These are phyloP conservation scores for Protostelium mycophagum DNA, from an alignment of 78 protist genomes.

Conservation along the genomic window DNA sequence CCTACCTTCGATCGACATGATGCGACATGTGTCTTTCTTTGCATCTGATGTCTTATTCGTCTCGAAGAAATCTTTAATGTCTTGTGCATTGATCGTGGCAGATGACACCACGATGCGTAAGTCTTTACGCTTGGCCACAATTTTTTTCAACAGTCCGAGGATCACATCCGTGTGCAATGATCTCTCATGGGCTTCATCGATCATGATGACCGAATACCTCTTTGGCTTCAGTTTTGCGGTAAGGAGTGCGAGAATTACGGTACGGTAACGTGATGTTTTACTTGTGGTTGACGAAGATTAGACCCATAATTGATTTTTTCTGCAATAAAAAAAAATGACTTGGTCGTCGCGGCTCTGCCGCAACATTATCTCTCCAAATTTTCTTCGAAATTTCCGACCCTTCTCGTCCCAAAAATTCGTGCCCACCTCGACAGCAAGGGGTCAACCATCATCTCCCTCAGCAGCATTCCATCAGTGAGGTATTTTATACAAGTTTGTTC, in stretches of 20 bases:
- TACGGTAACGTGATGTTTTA: too few species aligned
- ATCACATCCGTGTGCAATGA: slow-evolving; percentile 66
- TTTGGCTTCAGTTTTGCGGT: too few species aligned
- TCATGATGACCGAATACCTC: slow-evolving; percentile 77
- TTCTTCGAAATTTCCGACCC: too few species aligned
- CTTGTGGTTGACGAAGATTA: too few species aligned
- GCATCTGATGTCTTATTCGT: slow-evolving; percentile 9
- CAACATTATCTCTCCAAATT: too few species aligned
- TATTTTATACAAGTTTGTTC: slow-evolving; percentile 72
- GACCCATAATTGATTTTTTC: too few species aligned
- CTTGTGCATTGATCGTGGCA: slow-evolving; percentile 88
- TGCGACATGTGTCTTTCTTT: slow-evolving; percentile 24
- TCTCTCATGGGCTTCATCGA: slow-evolving; percentile 99
- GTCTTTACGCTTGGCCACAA: slow-evolving; percentile 35
- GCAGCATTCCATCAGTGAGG: slow-evolving; percentile 93
- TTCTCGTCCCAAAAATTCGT: too few species aligned
- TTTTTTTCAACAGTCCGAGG: slow-evolving; percentile 68
- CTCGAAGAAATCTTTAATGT: slow-evolving; percentile 59
- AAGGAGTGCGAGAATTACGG: too few species aligned
- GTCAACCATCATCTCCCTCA: slow-evolving; percentile 82
- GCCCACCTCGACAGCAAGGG: too few species aligned
- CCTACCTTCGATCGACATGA: slow-evolving; percentile 58
- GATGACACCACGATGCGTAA: slow-evolving; percentile 85
- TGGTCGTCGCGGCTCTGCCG: too few species aligned
- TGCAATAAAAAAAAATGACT: too few species aligned